phyloP scores from a whole-genome alignment of 1,284 basidiomycete species.

The Puccinia hordei region DNA sequence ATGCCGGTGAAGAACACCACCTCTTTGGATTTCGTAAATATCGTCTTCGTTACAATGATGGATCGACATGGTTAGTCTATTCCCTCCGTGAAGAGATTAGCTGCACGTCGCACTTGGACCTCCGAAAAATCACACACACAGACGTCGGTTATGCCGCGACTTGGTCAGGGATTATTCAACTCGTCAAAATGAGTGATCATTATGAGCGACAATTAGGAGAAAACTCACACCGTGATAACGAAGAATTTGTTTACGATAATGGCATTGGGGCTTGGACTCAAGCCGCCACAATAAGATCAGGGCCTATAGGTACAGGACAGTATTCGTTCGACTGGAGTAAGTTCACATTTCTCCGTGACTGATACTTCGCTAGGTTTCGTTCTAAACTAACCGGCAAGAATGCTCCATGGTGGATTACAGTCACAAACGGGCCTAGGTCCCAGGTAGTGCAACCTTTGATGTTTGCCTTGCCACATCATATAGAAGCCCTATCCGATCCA shows the following conservation, averaged over 20 bases:
- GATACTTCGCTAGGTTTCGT: not conserved
- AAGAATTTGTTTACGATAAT: slow-evolving; percentile 45
- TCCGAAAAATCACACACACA: slow-evolving; percentile 23
- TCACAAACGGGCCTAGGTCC: slow-evolving; percentile 35
- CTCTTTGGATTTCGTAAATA: slow-evolving; percentile 45
- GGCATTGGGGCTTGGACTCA: slow-evolving; percentile 45
- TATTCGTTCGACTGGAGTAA: slow-evolving; percentile 51
- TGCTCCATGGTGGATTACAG: not conserved
- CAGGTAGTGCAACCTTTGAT: slow-evolving; percentile 24
- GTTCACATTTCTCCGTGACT: not conserved
- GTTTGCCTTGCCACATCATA: slow-evolving; percentile 49
- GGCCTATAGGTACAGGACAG: slow-evolving; percentile 24
- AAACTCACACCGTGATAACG: slow-evolving; percentile 22
- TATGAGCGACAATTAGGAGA: slow-evolving; percentile 31
- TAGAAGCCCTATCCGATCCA: slow-evolving; percentile 25
- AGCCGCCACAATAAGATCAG: slow-evolving; percentile 35
- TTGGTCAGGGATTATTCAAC: slow-evolving; percentile 49
- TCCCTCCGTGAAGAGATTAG: slow-evolving; percentile 8
- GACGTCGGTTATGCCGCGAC: slow-evolving; percentile 7
- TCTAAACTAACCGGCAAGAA: not conserved
- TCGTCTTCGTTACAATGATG: slow-evolving; percentile 38
- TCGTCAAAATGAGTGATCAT: slow-evolving; percentile 49
- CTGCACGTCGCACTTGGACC: slow-evolving; percentile 24
- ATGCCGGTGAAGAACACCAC: slow-evolving; percentile 13
- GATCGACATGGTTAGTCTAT: slow-evolving; percentile 46